Conservation (phyloP, 495 filamentous ascomycete species). For the Poronia punctata region DNA sequence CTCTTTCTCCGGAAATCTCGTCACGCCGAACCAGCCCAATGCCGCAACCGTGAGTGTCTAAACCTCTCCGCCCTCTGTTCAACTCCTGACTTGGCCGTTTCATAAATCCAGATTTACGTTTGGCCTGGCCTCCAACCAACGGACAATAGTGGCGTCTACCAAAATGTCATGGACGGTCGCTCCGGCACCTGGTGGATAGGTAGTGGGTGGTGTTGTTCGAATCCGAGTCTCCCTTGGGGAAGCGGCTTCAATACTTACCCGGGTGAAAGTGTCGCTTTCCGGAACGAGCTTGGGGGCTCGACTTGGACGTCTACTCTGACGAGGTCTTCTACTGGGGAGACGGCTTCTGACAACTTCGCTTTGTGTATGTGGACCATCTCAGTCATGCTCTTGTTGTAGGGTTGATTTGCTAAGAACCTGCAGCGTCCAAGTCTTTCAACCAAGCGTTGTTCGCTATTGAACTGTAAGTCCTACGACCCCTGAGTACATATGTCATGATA, state of each 20-base stretch:
- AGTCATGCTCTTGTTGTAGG: no score
- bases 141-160: constrained; percentile 35
- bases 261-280: constrained; percentile 26
- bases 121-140: constrained; percentile 38
- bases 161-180: constrained; percentile 35
- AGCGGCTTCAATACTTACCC: constrained; percentile 30
- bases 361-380: constrained; percentile 10
- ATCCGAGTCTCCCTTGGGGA: constrained; percentile 35
- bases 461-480: constrained; percentile 12
- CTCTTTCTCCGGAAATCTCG: constrained; percentile 33
- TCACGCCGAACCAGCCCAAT: constrained; percentile 28
- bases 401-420: neutral
- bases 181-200: constrained; percentile 39
- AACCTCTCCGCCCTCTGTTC: no score
- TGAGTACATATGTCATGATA: neutral
- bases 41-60: constrained; percentile 13
- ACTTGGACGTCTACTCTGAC: constrained; percentile 19
- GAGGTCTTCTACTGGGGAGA: constrained; percentile 12
- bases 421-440: constrained; percentile 32
- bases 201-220: constrained; percentile 37
- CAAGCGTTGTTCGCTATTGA: constrained; percentile 36
- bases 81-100: neutral
- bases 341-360: constrained; percentile 22
- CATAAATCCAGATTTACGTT: constrained; percentile 31
- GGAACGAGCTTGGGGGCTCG: constrained; percentile 16